Evolutionary conservation across 768 basidiomycete species (phyloP), one percentile per base, ranked within the genome.

Genomic region (Amanita phalloides): DNA sequence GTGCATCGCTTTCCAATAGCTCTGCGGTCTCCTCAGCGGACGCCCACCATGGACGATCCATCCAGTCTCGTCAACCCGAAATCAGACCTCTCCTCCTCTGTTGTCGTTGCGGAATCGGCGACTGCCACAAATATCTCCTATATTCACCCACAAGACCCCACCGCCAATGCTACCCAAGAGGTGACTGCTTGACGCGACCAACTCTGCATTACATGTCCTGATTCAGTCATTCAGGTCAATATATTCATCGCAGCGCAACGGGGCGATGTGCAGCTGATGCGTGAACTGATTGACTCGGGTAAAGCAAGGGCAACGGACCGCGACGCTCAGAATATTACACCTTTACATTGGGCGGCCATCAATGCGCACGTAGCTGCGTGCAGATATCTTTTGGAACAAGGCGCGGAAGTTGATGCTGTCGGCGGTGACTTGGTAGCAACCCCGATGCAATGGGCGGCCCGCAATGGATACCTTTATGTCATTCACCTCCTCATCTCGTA

Each of bases 271-370:
- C 62, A 66, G 7, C 67, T 76, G 38, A 66, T 95, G 26, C 76
- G 76, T 5, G 65, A 78, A 46, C 77, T 93, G 52, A 71, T 93
- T 37, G 79, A 83, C 57, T 84, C 82, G 1, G 86, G 86, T 3
- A 71, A 74, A 54, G 85, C 85, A 17, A 73, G 68, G 5, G 86
- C 83, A 17, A 82, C 82, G 11, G 90, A 90, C 66, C 73, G 86
- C 45, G 95, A 98, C 67, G 75, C 78, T 26, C 87, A 95, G 64
- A 92, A 94, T 59, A 90, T 97, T 55, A 95, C 94, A 0, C 86
- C 96, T 1, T 78, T 99, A 1, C 96, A 99, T 63, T 99, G 96
- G 96, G 94, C 96, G 6, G 86, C 94, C 1, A 97, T 98, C 62
- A 97, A 97, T 60, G 93, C 92, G 3, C 92, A 97, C 62, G 72